Evolutionary conservation across 2,329 filamentous ascomycete species (phyloP), one percentile per base, ranked within the genome.

Genomic region (Beauveria sp.): DNA sequence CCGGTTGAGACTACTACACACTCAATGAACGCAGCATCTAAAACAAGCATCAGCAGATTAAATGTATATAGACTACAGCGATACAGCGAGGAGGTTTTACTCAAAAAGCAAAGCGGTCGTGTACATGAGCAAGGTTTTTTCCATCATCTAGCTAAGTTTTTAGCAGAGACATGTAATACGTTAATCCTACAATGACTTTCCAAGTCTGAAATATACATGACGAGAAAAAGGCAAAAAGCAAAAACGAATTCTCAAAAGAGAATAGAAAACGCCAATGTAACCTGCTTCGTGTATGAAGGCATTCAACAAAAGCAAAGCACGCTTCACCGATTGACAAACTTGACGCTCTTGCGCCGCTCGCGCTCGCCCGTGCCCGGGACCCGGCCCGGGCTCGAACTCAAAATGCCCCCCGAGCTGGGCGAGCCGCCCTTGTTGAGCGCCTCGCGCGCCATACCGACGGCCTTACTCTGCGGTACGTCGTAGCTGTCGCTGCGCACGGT

Each of bases 311-410:
- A 22, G 3, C 22, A 8, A 2, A 16, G 24, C 26, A 20, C 30
- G 16, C n/a, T 30, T 50, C 24, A 67, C 22, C 66, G 60, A 40
- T 75, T 76, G 2, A 78, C 80, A 71, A 87, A 85, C 74, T 87
- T 87, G 66, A 87, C 85, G 65, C 83, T 86, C 78, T 86, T 86
- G 69, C 83, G 77, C 65, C 83, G 75, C 69, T 86, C 84, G 62
- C 82, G 71, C 52, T 81, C 79, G 1, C 68, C 70, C 2, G 70
- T 70, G 28, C 65, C 71, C 4, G 70, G 66, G 3, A 68, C 65
- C 59, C 74, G 67, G 1, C 78, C 79, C 1, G 81, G 81, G 59
- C 81, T 84, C 0, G 79, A 80, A 65, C 81, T 81, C 4, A 83
- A 65, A 2, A 82, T 78, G 0, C 71, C 70, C n/a, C 52, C 60